Evolutionary conservation across 1,284 basidiomycete genomes (phyloP).

Genomic region (Chalciporus piperatoides): DNA sequence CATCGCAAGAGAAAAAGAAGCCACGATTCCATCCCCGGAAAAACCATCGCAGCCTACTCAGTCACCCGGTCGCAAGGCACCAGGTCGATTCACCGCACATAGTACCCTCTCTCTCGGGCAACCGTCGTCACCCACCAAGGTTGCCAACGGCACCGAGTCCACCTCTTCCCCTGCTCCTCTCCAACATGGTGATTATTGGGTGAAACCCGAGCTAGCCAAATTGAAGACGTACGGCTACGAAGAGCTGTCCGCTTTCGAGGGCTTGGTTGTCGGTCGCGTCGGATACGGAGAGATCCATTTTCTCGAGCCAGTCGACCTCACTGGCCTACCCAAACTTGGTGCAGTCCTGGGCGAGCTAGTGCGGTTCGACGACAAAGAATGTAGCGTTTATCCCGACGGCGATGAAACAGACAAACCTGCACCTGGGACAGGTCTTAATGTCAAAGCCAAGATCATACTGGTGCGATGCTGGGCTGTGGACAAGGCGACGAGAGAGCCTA

Average conservation of each 20-base stretch:
- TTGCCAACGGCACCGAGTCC: slow-evolving; percentile 31
- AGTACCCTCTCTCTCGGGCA: slow-evolving; percentile 33
- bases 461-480: slow-evolving; percentile 87
- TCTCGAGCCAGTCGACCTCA: slow-evolving; percentile 90
- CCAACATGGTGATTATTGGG: slow-evolving; percentile 88
- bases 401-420: slow-evolving; percentile 77
- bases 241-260: slow-evolving; percentile 65
- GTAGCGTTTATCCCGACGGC: slow-evolving; percentile 89
- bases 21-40: slow-evolving; percentile 28
- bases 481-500: slow-evolving; percentile 87
- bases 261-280: slow-evolving; percentile 84
- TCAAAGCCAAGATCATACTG: slow-evolving; percentile 77
- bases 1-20: slow-evolving; percentile 63
- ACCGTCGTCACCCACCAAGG: slow-evolving; percentile 13
- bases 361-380: slow-evolving; percentile 88
- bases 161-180: slow-evolving; percentile 38
- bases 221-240: slow-evolving; percentile 70
- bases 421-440: slow-evolving; percentile 86
- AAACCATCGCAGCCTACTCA: slow-evolving; percentile 31
- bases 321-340: slow-evolving; percentile 75
- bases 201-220: slow-evolving; percentile 70
- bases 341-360: slow-evolving; percentile 87
- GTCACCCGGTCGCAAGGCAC: slow-evolving; percentile 40
- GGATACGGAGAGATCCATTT: slow-evolving; percentile 92
- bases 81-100: slow-evolving; percentile 51